Percentiles rank a stretch among this genome's conserved stretches.
phyloP scores from a whole-genome alignment of 192 early-diverging fungal genomes.

The Mortierella claussenii region DNA sequence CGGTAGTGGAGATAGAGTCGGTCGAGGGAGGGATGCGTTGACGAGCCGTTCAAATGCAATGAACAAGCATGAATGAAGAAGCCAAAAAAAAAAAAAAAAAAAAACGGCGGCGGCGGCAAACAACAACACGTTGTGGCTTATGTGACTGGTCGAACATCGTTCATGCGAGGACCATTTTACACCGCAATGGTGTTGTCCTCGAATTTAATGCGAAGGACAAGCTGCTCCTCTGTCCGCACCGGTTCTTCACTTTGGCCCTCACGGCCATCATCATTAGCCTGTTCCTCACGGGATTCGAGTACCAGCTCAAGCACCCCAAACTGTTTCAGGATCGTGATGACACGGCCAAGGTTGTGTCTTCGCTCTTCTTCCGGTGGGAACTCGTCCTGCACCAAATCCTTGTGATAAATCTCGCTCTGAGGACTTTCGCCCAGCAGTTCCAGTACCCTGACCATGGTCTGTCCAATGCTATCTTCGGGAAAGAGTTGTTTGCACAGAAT shows the following conservation, averaged over 20 bases:
- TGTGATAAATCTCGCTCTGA: conserved; percentile 33
- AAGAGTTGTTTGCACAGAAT: conserved; percentile 48
- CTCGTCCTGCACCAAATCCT: conserved; percentile 33
- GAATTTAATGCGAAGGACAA: conserved; percentile 42
- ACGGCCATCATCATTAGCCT: neutral
- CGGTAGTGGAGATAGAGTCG: too few relatives aligned
- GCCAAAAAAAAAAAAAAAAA: conserved; percentile 8
- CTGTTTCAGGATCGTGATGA: conserved; percentile 28
- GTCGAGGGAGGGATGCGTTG: too few relatives aligned
- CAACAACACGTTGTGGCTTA: conserved; percentile 7
- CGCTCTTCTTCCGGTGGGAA: conserved; percentile 45
- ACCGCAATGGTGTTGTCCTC: neutral
- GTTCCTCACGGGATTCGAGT: conserved; percentile 14
- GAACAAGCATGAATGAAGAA: neutral
- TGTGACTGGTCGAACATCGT: neutral
- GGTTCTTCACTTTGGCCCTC: neutral
- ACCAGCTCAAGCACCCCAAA: conserved; percentile 24
- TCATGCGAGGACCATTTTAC: neutral
- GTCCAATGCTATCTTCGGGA: conserved; percentile 37
- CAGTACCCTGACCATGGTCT: conserved; percentile 30
- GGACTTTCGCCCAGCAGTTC: conserved; percentile 32
- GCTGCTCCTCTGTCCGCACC: conserved; percentile 16
- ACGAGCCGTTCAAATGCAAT: too few relatives aligned
- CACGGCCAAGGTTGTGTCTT: conserved; percentile 43
- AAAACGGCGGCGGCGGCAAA: too few relatives aligned